Percentiles rank a stretch among this genome's conserved stretches.
Conservation (phyloP, 2,329 filamentous ascomycete species). For the Verticillium albo-atrum region DNA sequence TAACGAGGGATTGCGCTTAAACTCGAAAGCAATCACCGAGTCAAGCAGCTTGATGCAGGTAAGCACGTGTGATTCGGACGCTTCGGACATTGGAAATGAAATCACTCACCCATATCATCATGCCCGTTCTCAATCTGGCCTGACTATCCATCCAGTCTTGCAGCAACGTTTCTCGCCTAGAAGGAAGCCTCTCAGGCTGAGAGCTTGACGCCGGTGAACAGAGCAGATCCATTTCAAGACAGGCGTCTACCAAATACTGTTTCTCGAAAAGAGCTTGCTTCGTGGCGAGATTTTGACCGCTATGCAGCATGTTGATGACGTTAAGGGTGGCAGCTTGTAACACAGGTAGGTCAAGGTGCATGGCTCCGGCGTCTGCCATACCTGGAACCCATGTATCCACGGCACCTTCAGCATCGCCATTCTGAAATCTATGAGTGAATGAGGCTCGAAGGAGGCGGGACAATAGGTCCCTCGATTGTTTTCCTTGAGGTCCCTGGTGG, state of each 20-base stretch:
- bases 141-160: slow-evolving; percentile 2
- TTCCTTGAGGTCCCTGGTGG: background rate
- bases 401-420: background rate
- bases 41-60: slow-evolving; percentile 5
- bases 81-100: background rate
- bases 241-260: background rate
- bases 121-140: slow-evolving; percentile 6
- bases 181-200: background rate
- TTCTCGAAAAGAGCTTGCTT: background rate
- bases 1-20: slow-evolving; percentile 1
- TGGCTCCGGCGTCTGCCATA: background rate
- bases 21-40: slow-evolving; percentile 5
- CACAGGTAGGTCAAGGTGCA: background rate
- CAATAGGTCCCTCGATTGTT: background rate
- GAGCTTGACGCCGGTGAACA: background rate
- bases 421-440: background rate
- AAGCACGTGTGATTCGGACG: background rate
- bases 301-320: background rate
- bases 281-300: background rate
- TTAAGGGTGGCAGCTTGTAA: background rate
- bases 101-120: slow-evolving; percentile 10
- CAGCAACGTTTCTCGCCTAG: background rate
- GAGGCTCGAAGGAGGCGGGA: background rate
- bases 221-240: background rate
- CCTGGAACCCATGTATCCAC: background rate